phyloP scores from a whole-genome alignment of 495 filamentous ascomycete species.

The Penicillium fimorum region DNA sequence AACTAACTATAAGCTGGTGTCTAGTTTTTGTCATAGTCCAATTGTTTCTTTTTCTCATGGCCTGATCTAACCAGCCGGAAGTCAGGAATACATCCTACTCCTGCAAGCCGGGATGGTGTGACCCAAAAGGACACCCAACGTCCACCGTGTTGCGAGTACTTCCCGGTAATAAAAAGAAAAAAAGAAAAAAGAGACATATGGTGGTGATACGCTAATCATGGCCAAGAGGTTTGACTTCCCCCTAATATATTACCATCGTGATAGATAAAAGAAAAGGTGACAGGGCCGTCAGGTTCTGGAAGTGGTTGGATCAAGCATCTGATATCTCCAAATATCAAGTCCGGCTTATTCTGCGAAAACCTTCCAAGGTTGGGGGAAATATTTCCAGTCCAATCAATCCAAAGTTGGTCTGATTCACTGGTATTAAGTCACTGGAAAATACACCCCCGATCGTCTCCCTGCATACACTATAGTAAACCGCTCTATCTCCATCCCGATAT shows the following conservation, averaged over 20 bases:
- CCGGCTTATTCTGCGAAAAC: slow-evolving; percentile 19
- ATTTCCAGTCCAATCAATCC: slow-evolving; percentile 27
- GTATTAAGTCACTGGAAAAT: slow-evolving; percentile 19
- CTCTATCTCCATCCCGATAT: slow-evolving; percentile 18
- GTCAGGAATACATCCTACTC: slow-evolving; percentile 12
- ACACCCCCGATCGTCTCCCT: slow-evolving; percentile 21
- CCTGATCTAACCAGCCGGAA: slow-evolving; percentile 21
- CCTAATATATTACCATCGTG: background rate
- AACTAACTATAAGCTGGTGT: slow-evolving; percentile 5
- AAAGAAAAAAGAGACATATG: background rate
- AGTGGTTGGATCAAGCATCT: slow-evolving; percentile 23
- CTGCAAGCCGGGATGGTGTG: slow-evolving; percentile 22
- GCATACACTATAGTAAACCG: slow-evolving; percentile 15
- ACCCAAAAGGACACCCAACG: slow-evolving; percentile 19
- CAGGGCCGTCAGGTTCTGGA: background rate
- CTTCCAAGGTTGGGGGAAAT: slow-evolving; percentile 19
- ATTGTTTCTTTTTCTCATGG: slow-evolving; percentile 8
- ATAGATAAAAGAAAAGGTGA: background rate
- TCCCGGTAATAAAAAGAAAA: slow-evolving; percentile 1
- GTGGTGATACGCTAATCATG: background rate
- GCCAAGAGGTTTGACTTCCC: background rate
- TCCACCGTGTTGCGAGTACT: slow-evolving; percentile 11
- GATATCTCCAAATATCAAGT: slow-evolving; percentile 15
- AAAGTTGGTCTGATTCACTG: slow-evolving; percentile 12
- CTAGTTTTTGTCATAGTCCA: slow-evolving; percentile 4